These are phyloP conservation scores for Trichopus zeylanicus DNA, from an alignment of 116 monocot species.

Conservation along the genomic window DNA sequence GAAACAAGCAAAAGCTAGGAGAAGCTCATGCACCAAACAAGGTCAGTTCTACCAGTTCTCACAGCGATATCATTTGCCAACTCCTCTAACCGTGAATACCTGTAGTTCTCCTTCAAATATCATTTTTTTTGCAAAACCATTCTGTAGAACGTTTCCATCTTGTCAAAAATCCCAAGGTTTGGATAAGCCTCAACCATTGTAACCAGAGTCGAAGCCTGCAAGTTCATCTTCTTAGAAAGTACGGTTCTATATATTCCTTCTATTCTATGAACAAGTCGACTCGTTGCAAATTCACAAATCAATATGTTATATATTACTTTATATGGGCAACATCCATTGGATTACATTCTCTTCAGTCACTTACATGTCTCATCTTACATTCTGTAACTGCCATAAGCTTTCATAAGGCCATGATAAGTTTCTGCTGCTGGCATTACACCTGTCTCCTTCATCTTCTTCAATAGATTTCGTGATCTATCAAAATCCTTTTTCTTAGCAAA, in stretches of 20 bases:
- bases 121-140: constrained; percentile 29
- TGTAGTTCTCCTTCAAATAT: constrained; percentile 49
- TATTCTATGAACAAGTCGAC: constrained; percentile 51
- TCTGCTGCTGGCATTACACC: constrained; percentile 35
- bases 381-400: constrained; percentile 44
- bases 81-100: constrained; percentile 54
- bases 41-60: constrained; percentile 37
- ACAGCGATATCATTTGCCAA: constrained; percentile 51
- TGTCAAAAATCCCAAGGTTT: constrained; percentile 50
- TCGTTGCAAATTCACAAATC: constrained; percentile 43
- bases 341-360: constrained; percentile 58
- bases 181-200: constrained; percentile 71
- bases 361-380: constrained; percentile 70
- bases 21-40: constrained; percentile 65
- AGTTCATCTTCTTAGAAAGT: constrained; percentile 50
- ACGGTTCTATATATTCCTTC: constrained; percentile 43
- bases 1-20: constrained; percentile 54
- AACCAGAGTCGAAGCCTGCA: constrained; percentile 36
- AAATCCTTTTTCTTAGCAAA: constrained; percentile 47
- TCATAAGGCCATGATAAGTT: constrained; percentile 65
- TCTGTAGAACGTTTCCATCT: constrained; percentile 43
- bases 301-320: constrained; percentile 61
- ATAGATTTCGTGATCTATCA: constrained; percentile 17
- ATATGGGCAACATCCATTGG: constrained; percentile 44
- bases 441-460: constrained; percentile 41